Evolutionary conservation across 1,284 basidiomycete species (phyloP).

Genomic region (Puccinia horiana): DNA sequence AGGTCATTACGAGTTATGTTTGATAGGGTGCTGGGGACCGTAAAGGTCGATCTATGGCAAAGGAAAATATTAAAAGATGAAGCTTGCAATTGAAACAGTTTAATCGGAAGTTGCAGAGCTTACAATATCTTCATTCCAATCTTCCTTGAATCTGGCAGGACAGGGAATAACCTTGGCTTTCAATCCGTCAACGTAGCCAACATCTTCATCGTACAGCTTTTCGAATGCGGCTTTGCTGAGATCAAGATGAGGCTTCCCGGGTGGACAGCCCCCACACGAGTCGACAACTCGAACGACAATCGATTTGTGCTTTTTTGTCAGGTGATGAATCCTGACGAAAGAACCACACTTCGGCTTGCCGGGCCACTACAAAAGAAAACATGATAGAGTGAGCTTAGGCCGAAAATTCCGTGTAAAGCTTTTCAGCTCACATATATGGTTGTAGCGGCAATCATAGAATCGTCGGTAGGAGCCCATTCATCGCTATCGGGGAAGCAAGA

Average conservation of each 20-base stretch:
- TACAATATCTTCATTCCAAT: slow-evolving; percentile 17
- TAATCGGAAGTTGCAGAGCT: neutral
- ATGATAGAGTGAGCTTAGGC: neutral
- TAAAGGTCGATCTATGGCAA: neutral
- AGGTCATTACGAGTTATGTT: neutral
- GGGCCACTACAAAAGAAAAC: slow-evolving; percentile 3
- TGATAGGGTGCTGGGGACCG: neutral
- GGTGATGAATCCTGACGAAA: slow-evolving; percentile 28
- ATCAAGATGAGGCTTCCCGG: slow-evolving; percentile 23
- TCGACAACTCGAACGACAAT: slow-evolving; percentile 39
- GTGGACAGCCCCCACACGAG: slow-evolving; percentile 20
- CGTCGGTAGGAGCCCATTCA: slow-evolving; percentile 45
- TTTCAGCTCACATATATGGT: slow-evolving; percentile 30
- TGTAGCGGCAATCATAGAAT: slow-evolving; percentile 29
- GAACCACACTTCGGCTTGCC: slow-evolving; percentile 33
- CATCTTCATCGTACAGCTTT: slow-evolving; percentile 34
- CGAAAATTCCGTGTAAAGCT: neutral
- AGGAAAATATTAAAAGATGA: neutral
- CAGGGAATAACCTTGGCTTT: slow-evolving; percentile 34
- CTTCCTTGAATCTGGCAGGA: neutral
- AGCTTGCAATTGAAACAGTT: neutral
- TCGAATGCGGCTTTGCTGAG: slow-evolving; percentile 28
- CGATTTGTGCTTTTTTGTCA: slow-evolving; percentile 19
- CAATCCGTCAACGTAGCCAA: slow-evolving; percentile 18
- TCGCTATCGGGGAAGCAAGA: slow-evolving; percentile 16